Base-by-base conservation (phyloP, 176 grass and related monocot species). In the Urochloa ruziziensis region DNA sequence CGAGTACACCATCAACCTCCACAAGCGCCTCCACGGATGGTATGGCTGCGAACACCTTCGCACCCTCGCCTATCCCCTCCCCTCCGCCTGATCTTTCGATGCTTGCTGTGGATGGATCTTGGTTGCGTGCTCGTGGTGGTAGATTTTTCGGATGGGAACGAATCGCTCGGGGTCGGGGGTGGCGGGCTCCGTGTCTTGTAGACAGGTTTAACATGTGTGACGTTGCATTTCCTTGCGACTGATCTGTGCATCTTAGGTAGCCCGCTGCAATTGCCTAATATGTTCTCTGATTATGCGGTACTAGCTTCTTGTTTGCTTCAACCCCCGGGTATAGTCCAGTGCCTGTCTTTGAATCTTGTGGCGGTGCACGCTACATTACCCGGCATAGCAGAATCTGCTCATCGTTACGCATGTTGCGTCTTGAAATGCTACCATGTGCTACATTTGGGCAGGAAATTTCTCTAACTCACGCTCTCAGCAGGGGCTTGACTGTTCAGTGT, bases 1-100 rank as follows among this genome's bases (percentile, higher is more conserved):
- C 42, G 83, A 85, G 88, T 94, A 94, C 73, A 91, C 92, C 52
- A 85, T 94, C 56, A 91, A 94, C 57, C 92, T 94, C 57, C 92
- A 94, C 87, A 91, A 91, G 81, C 91, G 85, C 27, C 91, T 93
- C 48, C 91, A 90, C 77, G 76, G 91, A 67, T 93, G 88, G 91
- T 90, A 93, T 27, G 47, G 30, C 4, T 4, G 29, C 43, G 0
- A n/a, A 25, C 21, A 36, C 78, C 13, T 32, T 27, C 10, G 39
- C 39, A 4, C 35, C 10, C 10, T 35, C 28, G 30, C 29, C 28
- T 3, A 30, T 33, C 46, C 30, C 27, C 42, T 3, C 3, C 40
- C n/a, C n/a, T 39, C 37, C 37, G 24, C 39, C 5, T 78, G 57
- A 61, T 77, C 6, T 61, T 4, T 2, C 58, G 3, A 47, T 7